Evolutionary conservation across 371 early-diverging fungal genomes (phyloP).

Genomic region (Mucor velutinosus): DNA sequence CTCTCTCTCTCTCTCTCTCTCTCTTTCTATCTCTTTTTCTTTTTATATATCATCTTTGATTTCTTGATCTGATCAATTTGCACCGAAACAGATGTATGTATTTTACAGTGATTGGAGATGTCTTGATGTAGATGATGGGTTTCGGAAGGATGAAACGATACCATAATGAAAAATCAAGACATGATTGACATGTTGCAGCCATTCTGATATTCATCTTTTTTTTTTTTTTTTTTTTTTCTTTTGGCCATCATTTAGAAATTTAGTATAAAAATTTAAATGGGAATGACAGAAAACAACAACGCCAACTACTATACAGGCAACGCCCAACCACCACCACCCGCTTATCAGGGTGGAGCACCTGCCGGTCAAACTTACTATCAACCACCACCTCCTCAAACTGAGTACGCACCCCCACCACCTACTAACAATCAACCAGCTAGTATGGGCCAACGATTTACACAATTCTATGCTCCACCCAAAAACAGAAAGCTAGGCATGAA

Average conservation of each 20-base stretch:
- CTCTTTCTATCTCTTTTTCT: neutral
- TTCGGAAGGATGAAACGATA: neutral
- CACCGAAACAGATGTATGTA: neutral
- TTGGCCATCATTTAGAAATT: neutral
- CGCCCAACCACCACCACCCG: slow-evolving; percentile 11
- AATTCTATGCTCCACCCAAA: slow-evolving; percentile 37
- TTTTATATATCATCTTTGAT: neutral
- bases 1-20: neutral
- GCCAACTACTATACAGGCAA: neutral
- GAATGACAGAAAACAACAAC: neutral
- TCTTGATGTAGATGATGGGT: neutral
- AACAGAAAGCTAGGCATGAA: slow-evolving; percentile 30
- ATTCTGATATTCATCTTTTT: neutral
- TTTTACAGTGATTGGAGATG: neutral
- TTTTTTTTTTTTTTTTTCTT: neutral
- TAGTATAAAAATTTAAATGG: neutral
- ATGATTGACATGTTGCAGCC: neutral
- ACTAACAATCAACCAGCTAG: neutral
- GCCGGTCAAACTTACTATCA: slow-evolving; percentile 29
- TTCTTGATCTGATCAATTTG: too few relatives aligned
- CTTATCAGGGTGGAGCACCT: neutral
- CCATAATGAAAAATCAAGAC: neutral
- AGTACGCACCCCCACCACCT: slow-evolving; percentile 5
- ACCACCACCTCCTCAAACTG: slow-evolving; percentile 20
- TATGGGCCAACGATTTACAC: slow-evolving; percentile 20